Conservation (phyloP, 2,329 filamentous ascomycete genomes). For the Albifimbria verrucaria region DNA sequence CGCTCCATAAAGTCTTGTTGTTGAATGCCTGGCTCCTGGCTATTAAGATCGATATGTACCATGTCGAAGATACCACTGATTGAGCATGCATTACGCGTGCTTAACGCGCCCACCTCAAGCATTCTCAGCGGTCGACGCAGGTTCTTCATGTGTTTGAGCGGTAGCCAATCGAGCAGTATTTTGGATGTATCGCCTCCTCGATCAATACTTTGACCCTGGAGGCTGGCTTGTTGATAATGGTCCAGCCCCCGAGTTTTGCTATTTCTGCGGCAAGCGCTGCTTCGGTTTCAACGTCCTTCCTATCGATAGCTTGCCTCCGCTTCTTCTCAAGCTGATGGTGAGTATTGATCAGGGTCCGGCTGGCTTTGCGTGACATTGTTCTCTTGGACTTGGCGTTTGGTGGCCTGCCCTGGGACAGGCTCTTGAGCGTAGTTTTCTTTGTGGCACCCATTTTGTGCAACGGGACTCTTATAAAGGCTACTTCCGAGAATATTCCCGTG, state of each 20-base stretch:
- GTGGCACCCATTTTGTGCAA: conserved; percentile 39
- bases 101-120: conserved; percentile 87
- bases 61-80: conserved; percentile 67
- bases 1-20: conserved; percentile 94
- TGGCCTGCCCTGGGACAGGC: conserved; percentile 48
- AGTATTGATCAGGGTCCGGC: conserved; percentile 60
- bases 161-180: conserved; percentile 62
- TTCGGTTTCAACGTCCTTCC: conserved; percentile 46
- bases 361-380: conserved; percentile 63
- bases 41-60: conserved; percentile 85
- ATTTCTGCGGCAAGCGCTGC: conserved; percentile 52
- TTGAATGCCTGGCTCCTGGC: conserved; percentile 74
- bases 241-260: conserved; percentile 56
- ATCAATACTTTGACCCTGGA: conserved; percentile 64
- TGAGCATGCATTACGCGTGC: conserved; percentile 80
- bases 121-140: conserved; percentile 49
- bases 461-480: too few species aligned
- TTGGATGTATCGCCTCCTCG: conserved; percentile 66
- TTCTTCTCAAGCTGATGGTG: conserved; percentile 65
- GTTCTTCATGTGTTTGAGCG: conserved; percentile 22
- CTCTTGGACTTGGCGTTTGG: conserved; percentile 49
- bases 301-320: conserved; percentile 49
- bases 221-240: conserved; percentile 63
- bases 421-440: conserved; percentile 44
- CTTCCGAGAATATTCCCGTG: too few species aligned